Evolutionary conservation across 768 basidiomycete species (phyloP).

Genomic region (Pholiota microspora): DNA sequence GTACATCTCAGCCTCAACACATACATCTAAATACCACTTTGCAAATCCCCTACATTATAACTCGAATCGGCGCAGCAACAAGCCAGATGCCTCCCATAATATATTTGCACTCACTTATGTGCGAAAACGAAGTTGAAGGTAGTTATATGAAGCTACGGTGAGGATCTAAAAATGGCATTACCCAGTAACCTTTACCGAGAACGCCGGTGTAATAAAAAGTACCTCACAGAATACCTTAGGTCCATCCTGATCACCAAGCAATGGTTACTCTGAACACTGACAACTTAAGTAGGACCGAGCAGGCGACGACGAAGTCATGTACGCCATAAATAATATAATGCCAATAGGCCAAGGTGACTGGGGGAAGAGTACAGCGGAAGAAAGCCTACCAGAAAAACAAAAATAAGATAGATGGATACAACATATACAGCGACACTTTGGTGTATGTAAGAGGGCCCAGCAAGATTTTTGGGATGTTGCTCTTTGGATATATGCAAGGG

Average conservation of each 20-base stretch:
- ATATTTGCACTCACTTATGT: slow-evolving; percentile 15
- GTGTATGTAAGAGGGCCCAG: slow-evolving; percentile 12
- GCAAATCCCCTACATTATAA: not conserved
- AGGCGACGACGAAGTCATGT: not conserved
- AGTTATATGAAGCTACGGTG: not conserved
- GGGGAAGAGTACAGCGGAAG: not conserved
- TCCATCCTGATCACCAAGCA: not conserved
- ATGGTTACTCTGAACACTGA: not conserved
- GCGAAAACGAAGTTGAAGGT: not conserved
- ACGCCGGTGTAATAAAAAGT: too few species aligned
- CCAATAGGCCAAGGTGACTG: not conserved
- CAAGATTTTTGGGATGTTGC: slow-evolving; percentile 9
- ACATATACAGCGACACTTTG: slow-evolving; percentile 21
- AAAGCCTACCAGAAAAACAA: slow-evolving; percentile 9
- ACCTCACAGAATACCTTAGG: too few species aligned
- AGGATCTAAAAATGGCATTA: too few species aligned
- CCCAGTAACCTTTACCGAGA: too few species aligned
- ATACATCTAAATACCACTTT: slow-evolving; percentile 13
- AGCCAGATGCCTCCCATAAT: slow-evolving; percentile 16
- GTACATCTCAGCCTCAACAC: not conserved
- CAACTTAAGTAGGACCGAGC: not conserved
- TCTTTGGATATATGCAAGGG: slow-evolving; percentile 6
- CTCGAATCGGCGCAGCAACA: slow-evolving; percentile 26
- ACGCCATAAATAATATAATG: slow-evolving; percentile 10
- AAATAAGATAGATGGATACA: slow-evolving; percentile 23